Evolutionary conservation across 2,329 filamentous ascomycete species (phyloP), one percentile per base, ranked within the genome.

Genomic region (Colletotrichum karsti): DNA sequence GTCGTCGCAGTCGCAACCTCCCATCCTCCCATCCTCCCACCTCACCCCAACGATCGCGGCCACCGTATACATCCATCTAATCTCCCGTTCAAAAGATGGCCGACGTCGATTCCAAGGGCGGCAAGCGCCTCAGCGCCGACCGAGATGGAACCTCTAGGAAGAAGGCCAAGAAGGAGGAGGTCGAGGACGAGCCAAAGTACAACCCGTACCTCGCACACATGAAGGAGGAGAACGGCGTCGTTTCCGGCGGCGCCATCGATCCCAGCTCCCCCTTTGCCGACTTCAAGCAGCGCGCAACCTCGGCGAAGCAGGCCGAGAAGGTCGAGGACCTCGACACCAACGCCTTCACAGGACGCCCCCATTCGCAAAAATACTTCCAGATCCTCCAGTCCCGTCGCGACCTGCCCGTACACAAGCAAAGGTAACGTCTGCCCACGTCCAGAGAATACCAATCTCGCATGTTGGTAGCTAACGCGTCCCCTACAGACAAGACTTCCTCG

Each of bases 161-260:
- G 72, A 87, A 84, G 77, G 75, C 77, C 44, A 81, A 79, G 70
- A 84, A 79, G 74, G 71, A 69, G 26, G 74, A 72, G 13, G 76
- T 76, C 35, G 75, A 76, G 5, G 70, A 72, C 30, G 77, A 74
- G 60, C 73, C 76, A 18, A 80, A 79, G 70, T 77, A 87, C 77
- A 98, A 98, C 78, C 93, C 93, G 1, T 98, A 99, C 83, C 90
- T 99, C 70, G 93, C 94, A 63, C 96, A 99, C 81, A 92, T 92
- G 89, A 90, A 95, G 80, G 86, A 91, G 70, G 82, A 87, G 69
- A 76, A 82, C 72, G 77, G 79, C 58, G 15, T 26, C 33, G 42
- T 50, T n/a, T 28, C 63, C 12, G 64, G 53, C 5, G 72, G 77
- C 37, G 71, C 73, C 67, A 67, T 74, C 56, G 72, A 77, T 60